Conservation (phyloP, 179 eudicot species). For the Camellia oleifera region DNA sequence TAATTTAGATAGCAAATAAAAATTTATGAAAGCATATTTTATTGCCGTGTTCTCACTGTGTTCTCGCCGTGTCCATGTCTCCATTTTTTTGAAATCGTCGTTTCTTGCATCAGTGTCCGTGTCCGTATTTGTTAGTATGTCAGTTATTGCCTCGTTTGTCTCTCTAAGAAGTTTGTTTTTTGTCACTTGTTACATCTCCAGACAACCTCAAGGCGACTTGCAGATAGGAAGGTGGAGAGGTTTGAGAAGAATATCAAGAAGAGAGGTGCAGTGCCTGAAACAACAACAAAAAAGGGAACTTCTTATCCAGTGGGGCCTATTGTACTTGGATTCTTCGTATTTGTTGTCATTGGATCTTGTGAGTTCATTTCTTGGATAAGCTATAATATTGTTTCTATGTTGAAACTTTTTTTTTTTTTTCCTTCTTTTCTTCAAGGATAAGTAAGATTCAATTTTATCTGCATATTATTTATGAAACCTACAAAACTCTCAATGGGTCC, state of each 20-base stretch:
- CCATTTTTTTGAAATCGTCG: too few relatives aligned
- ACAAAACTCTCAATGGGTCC: too few relatives aligned
- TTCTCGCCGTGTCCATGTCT: too few relatives aligned
- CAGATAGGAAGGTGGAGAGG: conserved; percentile 44
- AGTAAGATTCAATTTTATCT: not conserved
- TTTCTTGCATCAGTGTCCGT: too few relatives aligned
- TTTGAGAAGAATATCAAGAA: conserved; percentile 50
- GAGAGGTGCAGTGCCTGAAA: conserved; percentile 43
- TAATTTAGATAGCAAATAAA: too few relatives aligned
- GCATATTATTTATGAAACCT: not conserved
- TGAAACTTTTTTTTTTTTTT: conserved; percentile 3
- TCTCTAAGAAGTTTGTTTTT: not conserved
- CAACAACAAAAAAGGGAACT: conserved; percentile 36
- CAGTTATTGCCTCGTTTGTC: conserved; percentile 3
- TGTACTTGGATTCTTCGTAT: conserved; percentile 38
- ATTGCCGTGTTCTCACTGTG: too few relatives aligned
- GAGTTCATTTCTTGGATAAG: conserved; percentile 17
- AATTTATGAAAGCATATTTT: too few relatives aligned
- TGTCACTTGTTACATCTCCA: conserved; percentile 4
- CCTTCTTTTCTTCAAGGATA: not conserved
- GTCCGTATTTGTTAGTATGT: not conserved
- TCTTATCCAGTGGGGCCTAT: conserved; percentile 44
- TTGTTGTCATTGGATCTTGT: conserved; percentile 52
- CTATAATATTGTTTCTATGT: not conserved
- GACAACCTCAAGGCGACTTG: conserved; percentile 48